phyloP scores from a whole-genome alignment of 331 rosid species.

The Saraca asoca region DNA sequence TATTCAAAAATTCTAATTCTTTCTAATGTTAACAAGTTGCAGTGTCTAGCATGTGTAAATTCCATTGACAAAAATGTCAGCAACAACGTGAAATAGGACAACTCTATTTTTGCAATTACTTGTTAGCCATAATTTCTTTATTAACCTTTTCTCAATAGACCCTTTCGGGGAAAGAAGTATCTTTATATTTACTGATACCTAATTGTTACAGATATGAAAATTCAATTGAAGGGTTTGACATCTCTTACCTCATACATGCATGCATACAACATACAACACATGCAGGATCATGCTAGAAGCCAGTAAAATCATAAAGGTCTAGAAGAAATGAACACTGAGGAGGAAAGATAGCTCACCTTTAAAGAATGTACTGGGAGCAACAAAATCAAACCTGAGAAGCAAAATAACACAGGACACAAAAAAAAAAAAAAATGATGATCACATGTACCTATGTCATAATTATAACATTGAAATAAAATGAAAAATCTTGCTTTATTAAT shows the following conservation, averaged over 20 bases:
- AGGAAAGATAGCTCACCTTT: conserved; percentile 47
- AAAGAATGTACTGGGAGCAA: conserved; percentile 86
- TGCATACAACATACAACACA: background rate
- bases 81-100: background rate
- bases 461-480: background rate
- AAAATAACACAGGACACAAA: background rate
- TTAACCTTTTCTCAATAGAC: background rate
- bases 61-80: background rate
- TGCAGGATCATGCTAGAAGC: background rate
- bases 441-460: background rate
- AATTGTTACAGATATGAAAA: too few species aligned
- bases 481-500: background rate
- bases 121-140: background rate
- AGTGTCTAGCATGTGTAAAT: background rate
- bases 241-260: background rate
- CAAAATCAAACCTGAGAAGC: conserved; percentile 74
- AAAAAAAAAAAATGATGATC: background rate
- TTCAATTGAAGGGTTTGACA: too few species aligned
- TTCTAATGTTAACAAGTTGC: background rate
- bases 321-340: background rate
- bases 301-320: too few species aligned
- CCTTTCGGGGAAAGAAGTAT: too few species aligned
- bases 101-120: background rate
- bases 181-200: too few species aligned
- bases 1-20: conserved; percentile 18